phyloP scores from a whole-genome alignment of 169 alveolate species.

The Plasmodium malariae region DNA sequence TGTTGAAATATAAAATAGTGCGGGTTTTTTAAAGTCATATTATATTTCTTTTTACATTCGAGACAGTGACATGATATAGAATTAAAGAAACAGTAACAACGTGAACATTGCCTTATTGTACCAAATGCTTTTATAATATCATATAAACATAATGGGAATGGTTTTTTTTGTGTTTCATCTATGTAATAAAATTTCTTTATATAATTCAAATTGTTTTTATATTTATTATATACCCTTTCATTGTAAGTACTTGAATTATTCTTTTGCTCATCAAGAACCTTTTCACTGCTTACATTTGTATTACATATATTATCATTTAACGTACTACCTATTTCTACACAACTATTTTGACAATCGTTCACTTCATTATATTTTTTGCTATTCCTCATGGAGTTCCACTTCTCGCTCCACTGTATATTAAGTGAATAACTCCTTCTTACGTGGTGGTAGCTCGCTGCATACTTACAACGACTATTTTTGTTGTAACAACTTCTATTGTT shows the following conservation, averaged over 20 bases:
- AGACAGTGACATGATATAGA: slow-evolving; percentile 78
- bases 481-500: too few relatives aligned
- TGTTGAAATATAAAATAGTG: slow-evolving; percentile 85
- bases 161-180: slow-evolving; percentile 56
- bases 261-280: background rate
- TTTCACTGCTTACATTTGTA: background rate
- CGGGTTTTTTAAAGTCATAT: slow-evolving; percentile 66
- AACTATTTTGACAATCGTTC: background rate
- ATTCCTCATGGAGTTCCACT: background rate
- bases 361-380: background rate
- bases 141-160: slow-evolving; percentile 65
- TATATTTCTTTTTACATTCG: slow-evolving; percentile 73
- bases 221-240: slow-evolving; percentile 39
- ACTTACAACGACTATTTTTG: background rate
- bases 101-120: slow-evolving; percentile 74
- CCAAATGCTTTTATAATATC: slow-evolving; percentile 75
- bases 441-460: background rate
- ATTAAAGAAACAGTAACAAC: slow-evolving; percentile 83
- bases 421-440: background rate
- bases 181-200: slow-evolving; percentile 51
- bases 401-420: background rate
- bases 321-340: background rate
- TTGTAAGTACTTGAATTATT: background rate
- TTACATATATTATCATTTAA: background rate
- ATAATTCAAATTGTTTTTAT: slow-evolving; percentile 53